Evolutionary conservation across 805 yeast genomes (phyloP).

Genomic region (Wickerhamomyces strasburgensis): DNA sequence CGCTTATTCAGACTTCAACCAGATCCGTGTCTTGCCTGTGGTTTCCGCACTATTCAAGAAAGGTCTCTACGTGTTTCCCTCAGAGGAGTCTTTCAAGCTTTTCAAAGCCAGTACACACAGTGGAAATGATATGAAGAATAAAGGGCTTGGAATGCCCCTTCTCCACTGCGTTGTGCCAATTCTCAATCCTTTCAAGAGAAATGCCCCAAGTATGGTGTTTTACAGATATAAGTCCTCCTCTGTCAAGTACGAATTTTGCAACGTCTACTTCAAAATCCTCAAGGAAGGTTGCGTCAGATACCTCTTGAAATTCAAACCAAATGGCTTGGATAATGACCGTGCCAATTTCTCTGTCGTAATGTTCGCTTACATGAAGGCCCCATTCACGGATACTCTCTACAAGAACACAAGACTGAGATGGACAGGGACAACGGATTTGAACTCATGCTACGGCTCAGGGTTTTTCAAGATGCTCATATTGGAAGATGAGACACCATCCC

Average conservation of each 20-base stretch:
- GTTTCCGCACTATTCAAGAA: constrained; percentile 30
- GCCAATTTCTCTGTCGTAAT: constrained; percentile 24
- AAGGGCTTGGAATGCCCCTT: constrained; percentile 30
- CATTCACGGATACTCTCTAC: constrained; percentile 29
- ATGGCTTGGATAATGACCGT: constrained; percentile 13
- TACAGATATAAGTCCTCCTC: constrained; percentile 22
- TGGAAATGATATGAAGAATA: constrained; percentile 23
- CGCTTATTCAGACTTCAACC: constrained; percentile 20
- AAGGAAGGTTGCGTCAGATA: constrained; percentile 26
- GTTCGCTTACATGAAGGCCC: constrained; percentile 27
- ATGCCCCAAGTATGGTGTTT: constrained; percentile 27
- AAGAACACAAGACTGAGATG: constrained; percentile 32
- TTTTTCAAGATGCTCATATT: constrained; percentile 30
- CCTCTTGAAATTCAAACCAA: constrained; percentile 26
- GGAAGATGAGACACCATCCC: constrained; percentile 30
- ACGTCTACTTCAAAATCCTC: constrained; percentile 23
- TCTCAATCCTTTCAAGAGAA: constrained; percentile 27
- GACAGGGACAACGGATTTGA: constrained; percentile 35
- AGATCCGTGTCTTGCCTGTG: constrained; percentile 29
- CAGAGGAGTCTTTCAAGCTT: constrained; percentile 26
- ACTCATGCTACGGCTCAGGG: constrained; percentile 31
- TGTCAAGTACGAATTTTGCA: constrained; percentile 31
- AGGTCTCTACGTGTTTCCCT: constrained; percentile 35
- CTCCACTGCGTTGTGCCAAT: constrained; percentile 30
- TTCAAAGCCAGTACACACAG: constrained; percentile 15